phyloP scores from a whole-genome alignment of 352 stramenopile species.

The Globisporangium sylvaticum region DNA sequence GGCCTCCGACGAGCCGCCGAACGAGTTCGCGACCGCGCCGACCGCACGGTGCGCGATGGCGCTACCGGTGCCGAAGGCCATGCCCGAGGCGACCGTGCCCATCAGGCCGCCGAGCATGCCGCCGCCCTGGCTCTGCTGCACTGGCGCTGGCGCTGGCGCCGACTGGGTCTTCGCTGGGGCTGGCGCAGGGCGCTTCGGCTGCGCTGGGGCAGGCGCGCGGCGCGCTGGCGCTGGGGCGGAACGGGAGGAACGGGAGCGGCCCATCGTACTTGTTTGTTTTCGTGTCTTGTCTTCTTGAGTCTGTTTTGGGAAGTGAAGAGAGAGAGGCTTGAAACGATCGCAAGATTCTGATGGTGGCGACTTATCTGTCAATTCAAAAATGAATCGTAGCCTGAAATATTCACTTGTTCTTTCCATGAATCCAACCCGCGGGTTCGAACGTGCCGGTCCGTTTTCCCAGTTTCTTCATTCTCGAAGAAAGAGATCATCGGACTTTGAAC shows the following conservation, averaged over 20 bases:
- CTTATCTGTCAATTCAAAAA: conserved; percentile 20
- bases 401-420: not conserved
- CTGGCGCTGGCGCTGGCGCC: conserved; percentile 46
- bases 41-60: conserved; percentile 93
- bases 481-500: not conserved
- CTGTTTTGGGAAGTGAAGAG: conserved; percentile 20
- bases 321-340: not conserved
- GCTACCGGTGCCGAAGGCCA: conserved; percentile 97
- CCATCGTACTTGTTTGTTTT: conserved; percentile 37
- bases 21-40: conserved; percentile 67
- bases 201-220: conserved; percentile 28
- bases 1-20: conserved; percentile 42
- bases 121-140: conserved; percentile 43
- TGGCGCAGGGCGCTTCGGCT: conserved; percentile 30
- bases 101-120: conserved; percentile 94
- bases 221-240: conserved; percentile 41
- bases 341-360: conserved; percentile 25
- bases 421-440: conserved; percentile 14
- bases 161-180: conserved; percentile 50
- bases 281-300: conserved; percentile 16
- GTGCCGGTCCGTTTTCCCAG: not conserved
- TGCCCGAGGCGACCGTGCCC: conserved; percentile 94
- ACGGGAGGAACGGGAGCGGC: conserved; percentile 63
- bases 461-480: not conserved
- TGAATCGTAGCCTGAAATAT: conserved; percentile 13